Evolutionary conservation across 768 basidiomycete species (phyloP), one percentile per base, ranked within the genome.

Genomic region (Coprinopsis marcescibilis): DNA sequence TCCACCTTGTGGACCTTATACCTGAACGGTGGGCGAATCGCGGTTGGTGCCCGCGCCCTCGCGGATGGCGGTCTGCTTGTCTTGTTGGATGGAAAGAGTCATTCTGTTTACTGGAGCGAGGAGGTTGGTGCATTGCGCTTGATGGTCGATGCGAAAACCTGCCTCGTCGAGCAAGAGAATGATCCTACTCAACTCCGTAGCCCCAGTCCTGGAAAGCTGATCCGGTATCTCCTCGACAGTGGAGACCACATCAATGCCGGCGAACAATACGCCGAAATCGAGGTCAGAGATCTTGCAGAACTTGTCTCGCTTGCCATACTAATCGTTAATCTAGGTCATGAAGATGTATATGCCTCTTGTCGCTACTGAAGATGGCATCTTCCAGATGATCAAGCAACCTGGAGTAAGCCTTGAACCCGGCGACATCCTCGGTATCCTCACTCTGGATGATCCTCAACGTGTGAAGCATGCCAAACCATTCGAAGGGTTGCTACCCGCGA

Each of bases 271-370:
- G 96, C 96, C 43, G 96, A 99, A 62, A 97, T 99, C 36, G 96
- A 98, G 77, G 89, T 89, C 53, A 45, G 76, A 55, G 4, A 23
- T 44, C 45, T 43, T 36, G n/a, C 36, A 1, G 50, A 25, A 39
- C 14, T 40, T 27, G n/a, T 20, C 17, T 23, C 32, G 4, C n/a
- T 43, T n/a, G n/a, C 3, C 19, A 34, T 46, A 49, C 37, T 44
- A 25, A 35, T 33, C 25, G 39, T 27, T 17, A 38, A 32, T 49
- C 4, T 45, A 87, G 85, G 89, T 91, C 51, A 94, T 96, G 92
- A 97, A 99, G 73, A 99, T 98, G 96, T 96, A 96, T 67, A 96
- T 99, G 95, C 93, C 93, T 3, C 80, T 99, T 46, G 82, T 90
- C 46, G 92, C 93, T 4, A 79, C 86, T 2, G 96, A 99, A 63